Evolutionary conservation across 1,284 basidiomycete species (phyloP).

Genomic region (Meira nashicola): DNA sequence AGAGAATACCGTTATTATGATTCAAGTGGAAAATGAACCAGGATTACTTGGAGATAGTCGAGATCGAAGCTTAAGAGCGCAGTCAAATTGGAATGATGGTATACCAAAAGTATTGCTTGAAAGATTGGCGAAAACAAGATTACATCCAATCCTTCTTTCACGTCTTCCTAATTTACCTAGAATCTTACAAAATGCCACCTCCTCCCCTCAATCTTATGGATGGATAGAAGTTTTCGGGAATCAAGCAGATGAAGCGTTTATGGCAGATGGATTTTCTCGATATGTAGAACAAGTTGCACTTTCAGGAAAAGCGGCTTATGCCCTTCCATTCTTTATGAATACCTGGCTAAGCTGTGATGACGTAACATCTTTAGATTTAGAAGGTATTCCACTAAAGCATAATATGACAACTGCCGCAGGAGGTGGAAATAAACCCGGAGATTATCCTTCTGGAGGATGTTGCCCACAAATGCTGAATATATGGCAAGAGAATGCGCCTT

Average conservation of each 20-base stretch:
- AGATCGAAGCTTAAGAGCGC: not conserved
- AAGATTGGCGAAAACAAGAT: not conserved
- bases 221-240: conserved; percentile 9
- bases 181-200: not conserved
- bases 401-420: conserved; percentile 10
- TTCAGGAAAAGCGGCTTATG: not conserved
- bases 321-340: conserved; percentile 8
- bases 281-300: conserved; percentile 7
- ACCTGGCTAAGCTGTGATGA: conserved; percentile 8
- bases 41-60: conserved; percentile 6
- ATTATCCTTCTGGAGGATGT: conserved; percentile 6
- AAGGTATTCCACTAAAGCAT: conserved; percentile 12
- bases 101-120: not conserved
- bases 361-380: conserved; percentile 4
- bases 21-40: conserved; percentile 12
- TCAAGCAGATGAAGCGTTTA: conserved; percentile 6
- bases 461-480: conserved; percentile 4
- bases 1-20: conserved; percentile 8
- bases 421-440: conserved; percentile 3
- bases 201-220: not conserved
- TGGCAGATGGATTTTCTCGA: conserved; percentile 4
- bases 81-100: not conserved
- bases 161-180: no score
- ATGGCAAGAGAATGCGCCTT: conserved; percentile 5
- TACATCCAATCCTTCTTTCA: not conserved